Evolutionary conservation across 2,329 filamentous ascomycete species (phyloP).

Genomic region (Penicillium sp.): DNA sequence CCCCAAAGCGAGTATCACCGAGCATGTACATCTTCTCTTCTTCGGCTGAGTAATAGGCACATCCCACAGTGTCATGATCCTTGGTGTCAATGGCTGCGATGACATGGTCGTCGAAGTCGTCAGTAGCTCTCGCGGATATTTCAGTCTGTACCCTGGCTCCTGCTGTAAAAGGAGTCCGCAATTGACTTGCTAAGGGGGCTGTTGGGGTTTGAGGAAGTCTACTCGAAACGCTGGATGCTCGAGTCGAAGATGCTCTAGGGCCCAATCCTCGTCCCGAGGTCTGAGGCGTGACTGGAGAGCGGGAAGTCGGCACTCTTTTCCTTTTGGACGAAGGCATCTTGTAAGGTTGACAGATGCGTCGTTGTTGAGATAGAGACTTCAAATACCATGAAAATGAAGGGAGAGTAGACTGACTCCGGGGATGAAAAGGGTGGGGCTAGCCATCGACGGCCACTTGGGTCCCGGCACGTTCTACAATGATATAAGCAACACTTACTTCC

Average conservation of each 20-base stretch:
- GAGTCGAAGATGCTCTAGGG: conserved; percentile 6
- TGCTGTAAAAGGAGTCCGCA: conserved; percentile 9
- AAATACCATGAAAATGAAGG: neutral
- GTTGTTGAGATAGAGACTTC: neutral
- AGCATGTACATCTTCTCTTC: conserved; percentile 74
- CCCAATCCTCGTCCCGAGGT: conserved; percentile 8
- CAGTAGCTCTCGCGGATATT: conserved; percentile 37
- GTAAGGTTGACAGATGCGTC: too few relatives aligned
- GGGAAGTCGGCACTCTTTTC: conserved; percentile 12
- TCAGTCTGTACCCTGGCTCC: conserved; percentile 21
- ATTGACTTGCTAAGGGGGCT: conserved; percentile 8
- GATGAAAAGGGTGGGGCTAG: too few relatives aligned
- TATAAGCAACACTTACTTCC: neutral
- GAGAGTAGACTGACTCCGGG: too few relatives aligned
- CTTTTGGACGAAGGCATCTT: conserved; percentile 20
- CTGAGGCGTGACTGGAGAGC: conserved; percentile 15
- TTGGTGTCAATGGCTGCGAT: conserved; percentile 80
- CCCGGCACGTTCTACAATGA: neutral
- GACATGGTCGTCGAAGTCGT: conserved; percentile 63
- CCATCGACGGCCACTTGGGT: neutral
- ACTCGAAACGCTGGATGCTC: conserved; percentile 2
- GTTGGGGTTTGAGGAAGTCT: conserved; percentile 5
- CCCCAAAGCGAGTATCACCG: conserved; percentile 71
- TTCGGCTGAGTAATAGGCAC: conserved; percentile 75
- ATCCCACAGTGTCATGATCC: conserved; percentile 72